Evolutionary conservation across 305 asterid genomes (phyloP), one percentile per base, ranked within the genome.

Genomic region (Plantago lanceolata): DNA sequence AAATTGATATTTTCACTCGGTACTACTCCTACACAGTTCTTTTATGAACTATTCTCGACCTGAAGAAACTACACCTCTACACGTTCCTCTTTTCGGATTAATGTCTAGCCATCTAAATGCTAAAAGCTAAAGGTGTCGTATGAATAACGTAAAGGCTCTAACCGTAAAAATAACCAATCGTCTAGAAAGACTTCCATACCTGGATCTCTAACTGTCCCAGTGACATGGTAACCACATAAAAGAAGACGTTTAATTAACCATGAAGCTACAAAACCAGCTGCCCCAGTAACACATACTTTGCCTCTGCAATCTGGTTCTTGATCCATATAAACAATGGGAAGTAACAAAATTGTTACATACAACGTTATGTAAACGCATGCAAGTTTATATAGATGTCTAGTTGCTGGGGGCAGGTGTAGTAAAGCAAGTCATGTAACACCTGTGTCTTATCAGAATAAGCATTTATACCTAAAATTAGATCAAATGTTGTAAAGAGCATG

Each of bases 221-320:
- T 75, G 68, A 92, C 94, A 29, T 75, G 81, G 72, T 92, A 89
- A 11, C 95, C 95, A 9, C 83, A 80, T 48, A 72, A 63, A 33
- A 92, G 86, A 66, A 92, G 90, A 58, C 96, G 81, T 67, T 92
- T 92, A 73, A 92, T 78, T 20, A 89, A 78, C 94, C 96, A 93
- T 13, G 98, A 93, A 1, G 97, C 97, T 6, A 89, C 65, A 68
- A 82, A 93, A 31, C 98, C 98, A 47, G 92, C 67, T 43, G 98
- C 97, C 45, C 97, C 96, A 6, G 96, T 93, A 45, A 93, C 98
- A 49, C 98, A 89, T 6, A 89, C 95, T 74, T 73, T 87, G 2
- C 88, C 83, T 69, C 78, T 80, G n/a, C 17, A 29, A 62, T 57
- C 67, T 29, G 13, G 26, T 40, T 19, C 63, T 37, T 61, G 65